Percentiles rank a stretch among this genome's conserved stretches.
phyloP scores from a whole-genome alignment of 306 rosid species.

The Crataegus laevigata region DNA sequence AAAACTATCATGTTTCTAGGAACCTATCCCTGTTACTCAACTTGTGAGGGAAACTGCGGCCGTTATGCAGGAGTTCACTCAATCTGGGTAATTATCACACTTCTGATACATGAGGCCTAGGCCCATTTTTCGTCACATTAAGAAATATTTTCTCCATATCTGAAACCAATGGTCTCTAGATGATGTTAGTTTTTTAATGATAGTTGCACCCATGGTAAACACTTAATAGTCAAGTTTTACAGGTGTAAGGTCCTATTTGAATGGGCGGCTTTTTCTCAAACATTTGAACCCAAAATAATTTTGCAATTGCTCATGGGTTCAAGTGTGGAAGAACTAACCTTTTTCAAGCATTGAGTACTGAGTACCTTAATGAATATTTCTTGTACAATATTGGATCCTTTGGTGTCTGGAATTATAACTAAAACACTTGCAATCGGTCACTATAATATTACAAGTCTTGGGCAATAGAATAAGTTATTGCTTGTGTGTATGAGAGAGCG shows the following conservation, averaged over 20 bases:
- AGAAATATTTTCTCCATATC: neutral
- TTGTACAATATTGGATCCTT: neutral
- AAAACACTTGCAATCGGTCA: neutral
- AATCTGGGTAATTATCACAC: conserved; percentile 65
- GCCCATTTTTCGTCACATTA: neutral
- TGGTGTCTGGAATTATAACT: neutral
- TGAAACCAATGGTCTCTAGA: neutral
- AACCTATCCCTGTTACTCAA: conserved; percentile 91
- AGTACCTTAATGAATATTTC: neutral
- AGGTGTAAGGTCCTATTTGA: neutral
- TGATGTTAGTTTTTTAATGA: neutral
- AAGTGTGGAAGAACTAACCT: neutral
- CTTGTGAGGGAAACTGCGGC: conserved; percentile 97
- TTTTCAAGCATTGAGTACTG: neutral
- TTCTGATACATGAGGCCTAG: neutral
- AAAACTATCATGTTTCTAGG: conserved; percentile 35
- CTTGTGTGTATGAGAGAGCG: no score
- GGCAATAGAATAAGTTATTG: neutral
- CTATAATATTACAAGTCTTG: neutral
- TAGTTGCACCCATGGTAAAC: neutral
- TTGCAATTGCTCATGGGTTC: neutral
- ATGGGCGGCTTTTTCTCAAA: neutral
- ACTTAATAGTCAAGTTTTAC: neutral
- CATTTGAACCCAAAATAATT: neutral
- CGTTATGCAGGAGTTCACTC: conserved; percentile 97